A percentile compares a stretch with the other conserved stretches of the same genome.
Evolutionary conservation across 257 asterid genomes (phyloP).

Genomic region (Solanum lycopersicoides): DNA sequence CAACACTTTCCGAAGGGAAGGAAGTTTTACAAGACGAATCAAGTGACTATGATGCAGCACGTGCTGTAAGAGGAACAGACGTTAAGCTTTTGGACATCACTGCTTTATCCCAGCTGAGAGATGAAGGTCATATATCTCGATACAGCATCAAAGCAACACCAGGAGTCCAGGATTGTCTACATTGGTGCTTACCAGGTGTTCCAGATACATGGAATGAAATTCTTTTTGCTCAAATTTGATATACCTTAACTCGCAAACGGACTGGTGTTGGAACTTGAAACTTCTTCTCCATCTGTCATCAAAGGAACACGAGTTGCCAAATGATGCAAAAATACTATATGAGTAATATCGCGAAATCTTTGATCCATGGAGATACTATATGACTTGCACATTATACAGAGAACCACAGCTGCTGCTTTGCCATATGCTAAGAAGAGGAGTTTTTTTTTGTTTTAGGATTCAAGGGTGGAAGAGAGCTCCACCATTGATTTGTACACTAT

Average conservation of each 20-base stretch:
- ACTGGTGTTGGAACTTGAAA: not conserved
- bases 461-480: not conserved
- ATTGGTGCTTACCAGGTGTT: constrained; percentile 94
- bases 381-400: not conserved
- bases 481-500: not conserved
- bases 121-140: constrained; percentile 88
- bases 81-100: constrained; percentile 67
- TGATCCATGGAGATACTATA: not conserved
- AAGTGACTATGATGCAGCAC: constrained; percentile 57
- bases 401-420: not conserved
- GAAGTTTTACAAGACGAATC: constrained; percentile 67
- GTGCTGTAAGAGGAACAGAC: constrained; percentile 57
- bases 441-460: not conserved
- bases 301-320: not conserved
- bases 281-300: not conserved
- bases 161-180: constrained; percentile 86
- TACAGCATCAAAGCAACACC: constrained; percentile 75
- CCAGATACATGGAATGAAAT: constrained; percentile 95
- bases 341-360: not conserved
- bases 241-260: not conserved
- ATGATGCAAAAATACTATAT: not conserved
- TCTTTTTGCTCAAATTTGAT: constrained; percentile 53
- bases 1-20: constrained; percentile 63
- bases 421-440: not conserved
- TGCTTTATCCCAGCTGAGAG: constrained; percentile 75